Evolutionary conservation across 1,284 basidiomycete genomes (phyloP).

Genomic region (Cutaneotrichosporon curvatum): DNA sequence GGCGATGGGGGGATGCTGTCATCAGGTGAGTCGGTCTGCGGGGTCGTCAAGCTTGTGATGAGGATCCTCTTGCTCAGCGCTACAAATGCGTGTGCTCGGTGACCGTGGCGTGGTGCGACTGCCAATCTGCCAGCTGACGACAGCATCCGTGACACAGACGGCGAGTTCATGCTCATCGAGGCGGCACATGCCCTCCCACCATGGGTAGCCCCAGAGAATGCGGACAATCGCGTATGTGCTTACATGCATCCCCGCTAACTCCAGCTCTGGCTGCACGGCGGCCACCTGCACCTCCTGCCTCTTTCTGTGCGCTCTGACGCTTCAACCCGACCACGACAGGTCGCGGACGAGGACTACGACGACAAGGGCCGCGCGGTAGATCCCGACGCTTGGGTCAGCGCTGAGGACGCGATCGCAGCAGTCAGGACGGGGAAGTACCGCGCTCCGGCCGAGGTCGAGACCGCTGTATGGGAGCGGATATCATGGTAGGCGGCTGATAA

Average conservation of each 20-base stretch:
- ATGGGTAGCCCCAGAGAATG: constrained; percentile 87
- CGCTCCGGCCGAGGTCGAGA: constrained; percentile 57
- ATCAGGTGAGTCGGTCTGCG: constrained; percentile 46
- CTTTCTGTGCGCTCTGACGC: constrained; percentile 63
- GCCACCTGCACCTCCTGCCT: constrained; percentile 76
- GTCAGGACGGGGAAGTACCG: constrained; percentile 47
- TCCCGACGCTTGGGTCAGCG: constrained; percentile 54
- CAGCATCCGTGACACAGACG: constrained; percentile 79
- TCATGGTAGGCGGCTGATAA: constrained; percentile 50
- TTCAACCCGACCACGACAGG: constrained; percentile 52
- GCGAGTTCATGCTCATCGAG: constrained; percentile 93
- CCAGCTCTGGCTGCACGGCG: constrained; percentile 83
- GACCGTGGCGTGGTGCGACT: too few relatives aligned
- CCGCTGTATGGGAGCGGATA: constrained; percentile 61
- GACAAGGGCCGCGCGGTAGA: constrained; percentile 47
- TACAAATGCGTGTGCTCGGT: too few relatives aligned
- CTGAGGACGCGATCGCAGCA: constrained; percentile 60
- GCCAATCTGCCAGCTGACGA: too few relatives aligned
- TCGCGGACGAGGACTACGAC: constrained; percentile 53
- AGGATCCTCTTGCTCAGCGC: too few relatives aligned
- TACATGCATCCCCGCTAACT: not conserved
- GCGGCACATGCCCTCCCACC: constrained; percentile 81
- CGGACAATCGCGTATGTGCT: constrained; percentile 68
- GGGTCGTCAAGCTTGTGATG: too few relatives aligned
- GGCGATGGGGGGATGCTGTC: constrained; percentile 67